A percentile compares a stretch with the other conserved stretches of the same genome.
Evolutionary conservation across 2,329 filamentous ascomycete species (phyloP).

Genomic region (Xylaria sp.): DNA sequence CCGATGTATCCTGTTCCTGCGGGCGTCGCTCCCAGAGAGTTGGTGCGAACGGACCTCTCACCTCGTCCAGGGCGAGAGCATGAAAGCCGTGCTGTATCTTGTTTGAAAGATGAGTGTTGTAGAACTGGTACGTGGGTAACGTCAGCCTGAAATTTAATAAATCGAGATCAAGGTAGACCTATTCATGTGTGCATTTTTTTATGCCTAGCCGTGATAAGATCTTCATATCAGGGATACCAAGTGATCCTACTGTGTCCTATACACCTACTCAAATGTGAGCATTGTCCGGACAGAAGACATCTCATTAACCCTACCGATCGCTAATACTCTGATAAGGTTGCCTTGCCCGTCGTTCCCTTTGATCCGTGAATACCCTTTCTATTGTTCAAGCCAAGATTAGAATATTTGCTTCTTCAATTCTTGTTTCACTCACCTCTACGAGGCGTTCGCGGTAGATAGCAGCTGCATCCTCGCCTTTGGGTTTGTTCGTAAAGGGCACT

Average conservation of each 20-base stretch:
- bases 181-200: constrained; percentile 58
- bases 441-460: constrained; percentile 58
- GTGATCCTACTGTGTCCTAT: constrained; percentile 60
- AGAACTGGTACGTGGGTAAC: constrained; percentile 59
- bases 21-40: constrained; percentile 64
- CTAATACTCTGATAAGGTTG: constrained; percentile 59
- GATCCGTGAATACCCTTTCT: constrained; percentile 55
- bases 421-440: constrained; percentile 50
- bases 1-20: constrained; percentile 53
- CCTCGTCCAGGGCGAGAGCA: constrained; percentile 68
- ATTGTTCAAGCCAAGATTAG: constrained; percentile 21
- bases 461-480: constrained; percentile 56
- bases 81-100: constrained; percentile 69
- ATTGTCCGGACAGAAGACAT: background rate
- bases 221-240: constrained; percentile 52
- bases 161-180: constrained; percentile 49
- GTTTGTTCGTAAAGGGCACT: constrained; percentile 61
- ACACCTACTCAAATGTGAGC: constrained; percentile 53
- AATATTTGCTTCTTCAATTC: constrained; percentile 1
- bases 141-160: constrained; percentile 46
- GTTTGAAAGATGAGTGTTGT: constrained; percentile 64
- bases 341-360: constrained; percentile 52
- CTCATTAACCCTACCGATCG: constrained; percentile 51
- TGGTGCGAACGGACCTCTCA: constrained; percentile 64
- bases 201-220: constrained; percentile 59